These are phyloP conservation scores for Ophiostoma himal-ulmi DNA, from an alignment of 2,329 filamentous ascomycete species.

Conservation along the genomic window DNA sequence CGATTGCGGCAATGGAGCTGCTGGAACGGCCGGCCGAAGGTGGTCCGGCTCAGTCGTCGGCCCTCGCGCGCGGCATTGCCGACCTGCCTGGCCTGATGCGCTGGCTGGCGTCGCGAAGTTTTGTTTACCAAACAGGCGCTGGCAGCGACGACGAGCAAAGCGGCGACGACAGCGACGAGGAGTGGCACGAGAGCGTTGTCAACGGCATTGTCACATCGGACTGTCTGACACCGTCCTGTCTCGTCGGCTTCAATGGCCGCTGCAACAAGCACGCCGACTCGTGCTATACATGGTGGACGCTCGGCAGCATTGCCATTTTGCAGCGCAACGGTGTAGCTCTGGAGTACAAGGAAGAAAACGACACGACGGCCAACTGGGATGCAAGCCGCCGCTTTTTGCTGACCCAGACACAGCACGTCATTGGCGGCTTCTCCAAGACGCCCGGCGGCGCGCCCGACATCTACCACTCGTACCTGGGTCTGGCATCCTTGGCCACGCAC, in stretches of 20 bases:
- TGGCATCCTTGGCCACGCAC: constrained; percentile 71
- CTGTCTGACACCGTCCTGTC: constrained; percentile 28
- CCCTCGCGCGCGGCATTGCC: constrained; percentile 37
- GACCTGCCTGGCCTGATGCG: constrained; percentile 36
- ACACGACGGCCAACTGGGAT: constrained; percentile 44
- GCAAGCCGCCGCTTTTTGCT: constrained; percentile 73
- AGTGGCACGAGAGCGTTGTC: constrained; percentile 32
- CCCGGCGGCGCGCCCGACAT: constrained; percentile 66
- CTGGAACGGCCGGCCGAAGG: constrained; percentile 55
- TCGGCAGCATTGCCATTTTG: constrained; percentile 52
- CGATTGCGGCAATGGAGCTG: constrained; percentile 68
- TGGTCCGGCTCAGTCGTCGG: constrained; percentile 28
- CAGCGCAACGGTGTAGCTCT: constrained; percentile 21
- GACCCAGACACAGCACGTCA: constrained; percentile 76
- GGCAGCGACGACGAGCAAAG: constrained; percentile 41
- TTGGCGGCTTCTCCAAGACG: constrained; percentile 75
- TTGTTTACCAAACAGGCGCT: constrained; percentile 48
- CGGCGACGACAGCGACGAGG: constrained; percentile 41
- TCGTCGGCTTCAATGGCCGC: constrained; percentile 77
- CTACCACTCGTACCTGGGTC: constrained; percentile 82
- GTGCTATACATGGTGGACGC: constrained; percentile 93
- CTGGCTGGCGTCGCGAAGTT: constrained; percentile 57
- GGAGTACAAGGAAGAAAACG: constrained; percentile 50
- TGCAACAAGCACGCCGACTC: constrained; percentile 90
- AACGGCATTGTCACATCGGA: constrained; percentile 1